Conservation (phyloP, 2,329 filamentous ascomycete genomes). For the Verticillium albo-atrum region DNA sequence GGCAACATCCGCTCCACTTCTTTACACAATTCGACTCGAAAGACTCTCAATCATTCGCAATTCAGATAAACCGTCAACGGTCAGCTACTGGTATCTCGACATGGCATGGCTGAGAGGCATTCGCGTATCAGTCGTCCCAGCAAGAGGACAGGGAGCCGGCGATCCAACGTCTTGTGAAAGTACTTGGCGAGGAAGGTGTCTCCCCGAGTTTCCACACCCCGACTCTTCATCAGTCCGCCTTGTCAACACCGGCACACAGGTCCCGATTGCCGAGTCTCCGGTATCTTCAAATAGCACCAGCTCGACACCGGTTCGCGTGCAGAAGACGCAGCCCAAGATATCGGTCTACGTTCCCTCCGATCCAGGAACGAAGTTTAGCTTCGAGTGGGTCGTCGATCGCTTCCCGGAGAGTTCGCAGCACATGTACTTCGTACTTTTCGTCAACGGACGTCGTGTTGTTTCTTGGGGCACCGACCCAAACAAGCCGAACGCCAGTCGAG, state of each 20-base stretch:
- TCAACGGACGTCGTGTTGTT: constrained; percentile 49
- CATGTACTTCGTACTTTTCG: constrained; percentile 50
- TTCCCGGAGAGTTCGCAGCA: constrained; percentile 28
- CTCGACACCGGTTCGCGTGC: constrained; percentile 19
- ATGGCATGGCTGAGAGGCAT: constrained; percentile 49
- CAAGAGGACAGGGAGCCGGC: constrained; percentile 7
- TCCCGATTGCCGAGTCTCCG: constrained; percentile 3
- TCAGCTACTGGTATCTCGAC: not conserved
- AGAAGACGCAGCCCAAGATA: constrained; percentile 33
- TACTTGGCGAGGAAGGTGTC: constrained; percentile 21
- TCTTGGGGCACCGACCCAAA: constrained; percentile 46
- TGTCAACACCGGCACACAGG: not conserved
- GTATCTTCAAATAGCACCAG: not conserved
- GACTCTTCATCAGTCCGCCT: constrained; percentile 41
- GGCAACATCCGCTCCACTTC: no score
- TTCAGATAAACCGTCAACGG: not conserved
- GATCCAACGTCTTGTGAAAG: not conserved
- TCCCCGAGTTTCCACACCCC: constrained; percentile 53
- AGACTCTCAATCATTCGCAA: not conserved
- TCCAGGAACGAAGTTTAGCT: constrained; percentile 47
- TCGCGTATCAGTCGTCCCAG: constrained; percentile 37
- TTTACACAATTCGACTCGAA: not conserved
- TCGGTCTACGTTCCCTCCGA: constrained; percentile 55
- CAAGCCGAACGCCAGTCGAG: constrained; percentile 18
- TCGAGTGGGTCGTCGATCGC: constrained; percentile 41